Percentiles rank a stretch among this genome's conserved stretches.
Evolutionary conservation across 768 basidiomycete species (phyloP).

Genomic region (Lactarius tabidus): DNA sequence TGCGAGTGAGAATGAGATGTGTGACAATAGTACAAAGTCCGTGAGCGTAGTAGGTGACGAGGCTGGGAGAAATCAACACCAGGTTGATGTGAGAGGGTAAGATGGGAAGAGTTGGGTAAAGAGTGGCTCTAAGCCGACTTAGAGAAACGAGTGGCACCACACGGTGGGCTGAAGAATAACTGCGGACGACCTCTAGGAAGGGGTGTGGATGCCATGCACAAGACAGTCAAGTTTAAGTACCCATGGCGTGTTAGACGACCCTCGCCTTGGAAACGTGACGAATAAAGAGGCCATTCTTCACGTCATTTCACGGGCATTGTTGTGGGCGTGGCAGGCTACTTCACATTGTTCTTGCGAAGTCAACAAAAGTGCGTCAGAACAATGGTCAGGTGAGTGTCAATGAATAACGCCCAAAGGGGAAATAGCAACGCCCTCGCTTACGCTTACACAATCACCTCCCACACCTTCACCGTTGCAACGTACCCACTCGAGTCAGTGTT

Average conservation of each 20-base stretch:
- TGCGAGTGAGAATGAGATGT: neutral
- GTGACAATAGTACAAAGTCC: conserved; percentile 3
- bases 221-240: conserved; percentile 18
- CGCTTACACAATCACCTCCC: neutral
- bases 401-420: neutral
- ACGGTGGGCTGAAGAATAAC: conserved; percentile 16
- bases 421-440: neutral
- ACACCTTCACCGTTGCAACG: no score
- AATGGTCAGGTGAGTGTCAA: conserved; percentile 6
- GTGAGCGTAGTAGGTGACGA: neutral
- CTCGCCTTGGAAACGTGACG: conserved; percentile 22
- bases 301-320: conserved; percentile 10
- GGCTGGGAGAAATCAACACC: conserved; percentile 18
- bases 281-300: neutral
- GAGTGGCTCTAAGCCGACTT: conserved; percentile 11
- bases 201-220: conserved; percentile 21
- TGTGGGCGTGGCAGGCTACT: neutral
- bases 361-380: conserved; percentile 18
- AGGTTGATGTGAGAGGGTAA: conserved; percentile 17
- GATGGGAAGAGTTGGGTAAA: neutral
- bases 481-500: no score
- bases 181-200: conserved; percentile 10
- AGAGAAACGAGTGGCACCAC: conserved; percentile 12
- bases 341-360: conserved; percentile 8
- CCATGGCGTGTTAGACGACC: conserved; percentile 11